Evolutionary conservation across 2,329 filamentous ascomycete species (phyloP).

Genomic region (Geosmithia flava): DNA sequence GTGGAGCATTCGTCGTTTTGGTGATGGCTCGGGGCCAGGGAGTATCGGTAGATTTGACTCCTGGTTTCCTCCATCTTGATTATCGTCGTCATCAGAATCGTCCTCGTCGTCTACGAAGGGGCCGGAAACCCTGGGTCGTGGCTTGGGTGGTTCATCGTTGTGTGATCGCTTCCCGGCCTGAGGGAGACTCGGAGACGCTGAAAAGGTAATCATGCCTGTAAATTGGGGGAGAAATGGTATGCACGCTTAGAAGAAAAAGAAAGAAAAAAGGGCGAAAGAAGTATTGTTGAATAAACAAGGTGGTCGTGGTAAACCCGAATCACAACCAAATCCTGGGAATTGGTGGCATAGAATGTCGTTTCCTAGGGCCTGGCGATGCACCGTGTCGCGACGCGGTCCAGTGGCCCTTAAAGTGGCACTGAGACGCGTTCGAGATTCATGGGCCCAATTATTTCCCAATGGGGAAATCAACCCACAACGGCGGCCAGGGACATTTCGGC

Average conservation of each 20-base stretch:
- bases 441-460: background rate
- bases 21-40: constrained; percentile 6
- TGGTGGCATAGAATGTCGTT: constrained; percentile 6
- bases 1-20: constrained; percentile 19
- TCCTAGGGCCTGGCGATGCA: background rate
- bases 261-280: background rate
- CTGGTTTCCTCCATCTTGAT: constrained; percentile 9
- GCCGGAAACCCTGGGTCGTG: constrained; percentile 20
- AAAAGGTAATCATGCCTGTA: constrained; percentile 40
- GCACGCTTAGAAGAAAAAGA: too few relatives aligned
- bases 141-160: constrained; percentile 15
- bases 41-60: background rate
- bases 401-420: background rate
- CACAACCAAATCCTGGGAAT: background rate
- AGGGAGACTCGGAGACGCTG: constrained; percentile 46
- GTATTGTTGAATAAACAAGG: background rate
- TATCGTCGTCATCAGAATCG: constrained; percentile 23
- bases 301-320: background rate
- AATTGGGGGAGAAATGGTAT: background rate
- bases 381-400: background rate
- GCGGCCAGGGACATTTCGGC: background rate
- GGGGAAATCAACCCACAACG: background rate
- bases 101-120: constrained; percentile 26
- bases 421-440: background rate
- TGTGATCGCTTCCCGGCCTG: constrained; percentile 27